Evolutionary conservation across 805 yeast genomes (phyloP).

Genomic region (Kluyveromyces dobzhanskii): DNA sequence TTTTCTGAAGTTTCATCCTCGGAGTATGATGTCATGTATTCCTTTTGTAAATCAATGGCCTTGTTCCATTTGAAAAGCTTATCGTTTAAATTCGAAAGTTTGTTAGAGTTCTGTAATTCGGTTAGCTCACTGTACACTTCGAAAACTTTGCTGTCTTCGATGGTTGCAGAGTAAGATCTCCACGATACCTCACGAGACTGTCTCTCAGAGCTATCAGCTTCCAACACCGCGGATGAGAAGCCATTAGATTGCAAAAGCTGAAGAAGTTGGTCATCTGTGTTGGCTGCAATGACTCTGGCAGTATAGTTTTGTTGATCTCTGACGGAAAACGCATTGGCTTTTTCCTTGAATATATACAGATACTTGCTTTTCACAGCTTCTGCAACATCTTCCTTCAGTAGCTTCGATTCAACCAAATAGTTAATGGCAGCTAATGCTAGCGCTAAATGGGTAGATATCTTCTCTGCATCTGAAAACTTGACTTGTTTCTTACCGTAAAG

Average conservation of each 20-base stretch:
- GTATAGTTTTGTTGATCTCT: conserved; percentile 20
- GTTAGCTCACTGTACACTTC: conserved; percentile 37
- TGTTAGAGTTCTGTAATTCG: conserved; percentile 12
- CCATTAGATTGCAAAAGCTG: conserved; percentile 30
- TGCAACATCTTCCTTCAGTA: conserved; percentile 12
- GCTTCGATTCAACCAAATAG: conserved; percentile 11
- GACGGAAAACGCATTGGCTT: conserved; percentile 18
- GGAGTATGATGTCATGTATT: conserved; percentile 42
- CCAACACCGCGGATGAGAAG: conserved; percentile 25
- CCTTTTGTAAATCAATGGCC: conserved; percentile 50
- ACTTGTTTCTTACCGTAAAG: conserved; percentile 16
- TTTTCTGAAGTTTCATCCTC: conserved; percentile 57
- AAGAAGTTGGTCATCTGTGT: conserved; percentile 29
- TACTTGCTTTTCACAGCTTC: conserved; percentile 21
- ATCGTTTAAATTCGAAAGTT: conserved; percentile 44
- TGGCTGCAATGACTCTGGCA: conserved; percentile 10
- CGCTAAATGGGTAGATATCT: conserved; percentile 19
- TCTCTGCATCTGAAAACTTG: conserved; percentile 10
- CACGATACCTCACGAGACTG: conserved; percentile 44
- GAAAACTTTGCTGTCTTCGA: conserved; percentile 68
- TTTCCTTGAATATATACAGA: conserved; percentile 23
- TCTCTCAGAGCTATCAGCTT: conserved; percentile 13
- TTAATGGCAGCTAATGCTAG: conserved; percentile 20
- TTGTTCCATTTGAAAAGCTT: conserved; percentile 62
- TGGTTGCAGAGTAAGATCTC: conserved; percentile 53